Percentiles rank a stretch among this genome's conserved stretches.
These are phyloP conservation scores for Pythium plurisporium DNA, from an alignment of 352 stramenopile genomes.

Conservation along the genomic window DNA sequence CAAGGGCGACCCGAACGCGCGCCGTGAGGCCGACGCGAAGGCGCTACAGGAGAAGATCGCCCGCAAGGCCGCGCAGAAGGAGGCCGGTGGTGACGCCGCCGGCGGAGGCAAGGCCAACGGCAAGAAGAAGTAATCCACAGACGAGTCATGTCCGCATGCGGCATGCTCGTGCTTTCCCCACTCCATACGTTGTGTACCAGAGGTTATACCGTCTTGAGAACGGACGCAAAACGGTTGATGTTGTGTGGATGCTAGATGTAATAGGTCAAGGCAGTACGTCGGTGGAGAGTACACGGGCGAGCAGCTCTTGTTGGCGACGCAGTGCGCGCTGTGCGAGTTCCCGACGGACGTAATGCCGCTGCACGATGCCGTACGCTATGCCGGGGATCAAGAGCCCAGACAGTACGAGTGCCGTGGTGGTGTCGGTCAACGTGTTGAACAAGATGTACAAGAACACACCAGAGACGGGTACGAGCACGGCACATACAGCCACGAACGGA, in stretches of 20 bases:
- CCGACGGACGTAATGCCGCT: background rate
- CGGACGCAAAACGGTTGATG: too few relatives aligned
- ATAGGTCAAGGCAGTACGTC: too few relatives aligned
- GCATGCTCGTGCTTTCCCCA: too few relatives aligned
- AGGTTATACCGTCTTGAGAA: too few relatives aligned
- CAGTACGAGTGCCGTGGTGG: constrained; percentile 1
- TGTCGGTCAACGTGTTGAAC: constrained; percentile 7
- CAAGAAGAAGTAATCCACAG: constrained; percentile 22
- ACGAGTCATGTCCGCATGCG: too few relatives aligned
- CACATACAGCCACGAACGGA: background rate
- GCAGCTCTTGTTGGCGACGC: background rate
- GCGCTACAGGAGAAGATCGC: constrained; percentile 81
- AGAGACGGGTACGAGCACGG: background rate
- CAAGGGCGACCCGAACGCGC: constrained; percentile 55
- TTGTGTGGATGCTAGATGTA: too few relatives aligned
- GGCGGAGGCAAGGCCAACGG: constrained; percentile 16
- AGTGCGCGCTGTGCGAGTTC: background rate
- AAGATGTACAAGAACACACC: constrained; percentile 14
- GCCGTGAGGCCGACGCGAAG: constrained; percentile 70
- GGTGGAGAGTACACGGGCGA: background rate
- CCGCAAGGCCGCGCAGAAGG: constrained; percentile 62
- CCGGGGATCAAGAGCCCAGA: constrained; percentile 2
- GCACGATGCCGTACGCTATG: background rate
- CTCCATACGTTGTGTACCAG: too few relatives aligned
- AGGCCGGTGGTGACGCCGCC: constrained; percentile 32